Evolutionary conservation across 257 asterid species (phyloP), one percentile per base, ranked within the genome.

Genomic region (Nicotiana noctiflora): DNA sequence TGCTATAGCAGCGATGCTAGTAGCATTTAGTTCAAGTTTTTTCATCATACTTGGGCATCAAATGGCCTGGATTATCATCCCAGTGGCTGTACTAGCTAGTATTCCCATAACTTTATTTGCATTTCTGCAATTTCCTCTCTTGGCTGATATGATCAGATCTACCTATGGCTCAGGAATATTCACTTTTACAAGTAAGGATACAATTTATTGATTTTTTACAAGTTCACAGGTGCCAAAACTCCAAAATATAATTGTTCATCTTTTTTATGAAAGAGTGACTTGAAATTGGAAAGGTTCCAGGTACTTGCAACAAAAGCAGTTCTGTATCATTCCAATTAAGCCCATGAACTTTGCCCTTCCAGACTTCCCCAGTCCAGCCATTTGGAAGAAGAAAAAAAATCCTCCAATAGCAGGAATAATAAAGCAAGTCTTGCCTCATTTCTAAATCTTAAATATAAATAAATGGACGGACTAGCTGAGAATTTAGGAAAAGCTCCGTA

Each of bases 21-120:
- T 83, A 49, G 86, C 90, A 34, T 84, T 87, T 60, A 37, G 85
- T 78, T 84, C 86, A 29, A 81, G 86, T 29, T 81, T 87, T 74
- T 83, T 63, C 31, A 83, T 87, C 27, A 85, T 79, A 37, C 79
- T 79, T 49, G 82, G 84, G 8, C 81, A 52, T 76, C 59, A 65
- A 46, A 57, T 57, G 27, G 44, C 80, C 23, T 85, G 88, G 89
- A 74, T 81, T 81, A 6, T 78, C 27, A 63, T 75, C 15, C 85
- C 83, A 8, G 83, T 81, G 68, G 83, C 82, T 6, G 8, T 83
- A 19, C 68, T 67, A 34, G 89, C 89, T 66, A 68, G 82, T 52
- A 52, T 83, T 72, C 85, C 89, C 31, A 77, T 84, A 21, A 74
- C 86, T 8, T 29, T 81, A 34, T 83, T 83, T 74, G 85, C 85